Base-by-base conservation (phyloP, 257 asterid genomes). In the Buddleja alternifolia region DNA sequence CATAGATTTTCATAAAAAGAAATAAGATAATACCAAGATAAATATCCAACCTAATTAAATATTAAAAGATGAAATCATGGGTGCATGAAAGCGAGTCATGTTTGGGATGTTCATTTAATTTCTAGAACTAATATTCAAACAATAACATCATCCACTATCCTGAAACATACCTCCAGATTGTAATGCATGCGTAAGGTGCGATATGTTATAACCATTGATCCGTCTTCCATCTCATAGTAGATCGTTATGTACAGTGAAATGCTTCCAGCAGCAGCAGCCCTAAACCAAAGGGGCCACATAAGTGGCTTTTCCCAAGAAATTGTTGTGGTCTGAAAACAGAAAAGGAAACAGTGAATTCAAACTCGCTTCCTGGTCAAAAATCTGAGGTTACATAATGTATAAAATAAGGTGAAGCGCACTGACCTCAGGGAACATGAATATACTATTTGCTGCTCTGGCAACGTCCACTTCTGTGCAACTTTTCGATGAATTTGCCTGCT, bases 181-280 rank as follows among this genome's bases (percentile, higher is more conserved):
- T 84, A 83, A 57, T 83, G 86, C 90, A 94, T 81, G 73, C 99
- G 96, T 72, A 94, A 78, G 52, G 95, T 86, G 69, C 99, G 93
- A 81, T 87, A 94, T 60, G 75, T 79, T 77, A 94, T 84, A 41
- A 71, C 76, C 47, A 93, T 73, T 48, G 89, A 84, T 71, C 17
- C 81, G 72, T 91, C 96, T 69, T 82, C 92, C 68, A 86, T 83
- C 82, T 94, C 99, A 67, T 91, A 94, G 83, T 86, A 94, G 71
- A 94, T 74, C 58, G 89, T 73, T 70, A 87, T 51, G 63, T 73
- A 83, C 65, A 94, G 77, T 17, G 97, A 82, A 58, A 85, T 57
- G 67, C 85, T 89, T 77, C 99, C 99, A 25, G 93, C 76, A 66
- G 78, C 84, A 64, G 99, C 97, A 64, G 97, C 99, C 77, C 99